Base-by-base conservation (phyloP, 2,329 filamentous ascomycete genomes). In the Hypoxylon sp. region DNA sequence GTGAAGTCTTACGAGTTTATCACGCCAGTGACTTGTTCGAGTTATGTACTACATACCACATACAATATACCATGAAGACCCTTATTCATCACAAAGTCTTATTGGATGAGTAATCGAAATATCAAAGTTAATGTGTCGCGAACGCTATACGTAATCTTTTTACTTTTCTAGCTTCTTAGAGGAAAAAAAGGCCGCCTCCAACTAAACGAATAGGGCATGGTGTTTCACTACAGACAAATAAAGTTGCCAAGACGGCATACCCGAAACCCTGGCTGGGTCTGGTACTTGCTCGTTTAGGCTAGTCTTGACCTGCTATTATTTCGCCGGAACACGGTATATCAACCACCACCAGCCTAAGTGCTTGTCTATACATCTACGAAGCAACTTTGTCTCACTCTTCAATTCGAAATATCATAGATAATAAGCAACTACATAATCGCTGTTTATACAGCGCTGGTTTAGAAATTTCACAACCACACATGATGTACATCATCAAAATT, bases 191-290 rank as follows among this genome's bases (percentile, higher is more conserved):
- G n/a, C 11, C 51, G 23, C 36, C 5, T 53, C 21, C 32, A 41
- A 17, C 32, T 32, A 51, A 60, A 52, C 49, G 6, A 60, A 32
- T 45, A 11, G 25, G 21, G 38, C 36, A 43, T 60, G 28, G 60
- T 38, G 25, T 34, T 50, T 34, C 58, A 55, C 58, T 25, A 36
- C 41, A 30, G 36, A 52, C 55, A 60, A 65, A 70, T 72, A 70
- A 60, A 53, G 67, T 69, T 72, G 71, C 72, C 69, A 72, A 74
- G 72, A 53, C 72, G 72, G 71, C 43, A 50, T 63, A 64, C 23
- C 72, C 72, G 72, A 73, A 19, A 62, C 52, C 30, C 25, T 60
- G 51, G 36, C 48, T 59, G 58, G 41, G 58, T 17, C 23, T 57
- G 41, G 11, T 17, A 51, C 17, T 32, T 60, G 23, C 45, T 43